phyloP scores from a whole-genome alignment of 1,139 yeast species.

The Geotrichum aggregatum region DNA sequence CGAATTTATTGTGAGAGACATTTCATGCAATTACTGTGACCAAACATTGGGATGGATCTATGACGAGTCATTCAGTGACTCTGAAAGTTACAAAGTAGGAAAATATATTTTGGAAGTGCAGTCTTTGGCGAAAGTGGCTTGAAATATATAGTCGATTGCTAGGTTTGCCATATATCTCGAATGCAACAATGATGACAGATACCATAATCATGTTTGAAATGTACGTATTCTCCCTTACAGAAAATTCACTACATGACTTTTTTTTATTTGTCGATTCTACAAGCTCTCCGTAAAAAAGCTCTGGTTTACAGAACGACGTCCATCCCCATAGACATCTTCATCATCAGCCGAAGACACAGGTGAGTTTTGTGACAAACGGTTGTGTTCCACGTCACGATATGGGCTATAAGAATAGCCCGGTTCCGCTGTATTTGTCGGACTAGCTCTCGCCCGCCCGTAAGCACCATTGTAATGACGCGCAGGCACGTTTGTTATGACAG shows the following conservation, averaged over 20 bases:
- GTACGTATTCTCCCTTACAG: background rate
- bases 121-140: slow-evolving; percentile 21
- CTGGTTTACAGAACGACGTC: background rate
- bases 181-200: no score
- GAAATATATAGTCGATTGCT: no score
- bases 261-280: background rate
- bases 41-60: slow-evolving; percentile 74
- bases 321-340: background rate
- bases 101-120: slow-evolving; percentile 65
- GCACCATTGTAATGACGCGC: background rate
- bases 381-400: background rate
- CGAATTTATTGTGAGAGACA: slow-evolving; percentile 56
- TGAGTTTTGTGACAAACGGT: no score
- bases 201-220: no score
- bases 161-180: no score
- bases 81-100: slow-evolving; percentile 72
- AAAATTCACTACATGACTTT: background rate
- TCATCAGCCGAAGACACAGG: background rate
- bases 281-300: slow-evolving; percentile 7
- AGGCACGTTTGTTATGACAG: background rate
- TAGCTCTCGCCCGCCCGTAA: background rate
- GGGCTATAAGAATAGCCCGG: background rate
- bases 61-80: slow-evolving; percentile 51
- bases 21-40: slow-evolving; percentile 64
- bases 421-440: background rate